phyloP scores from a whole-genome alignment of 2,329 filamentous ascomycete species.

The Colletotrichum coccodes region DNA sequence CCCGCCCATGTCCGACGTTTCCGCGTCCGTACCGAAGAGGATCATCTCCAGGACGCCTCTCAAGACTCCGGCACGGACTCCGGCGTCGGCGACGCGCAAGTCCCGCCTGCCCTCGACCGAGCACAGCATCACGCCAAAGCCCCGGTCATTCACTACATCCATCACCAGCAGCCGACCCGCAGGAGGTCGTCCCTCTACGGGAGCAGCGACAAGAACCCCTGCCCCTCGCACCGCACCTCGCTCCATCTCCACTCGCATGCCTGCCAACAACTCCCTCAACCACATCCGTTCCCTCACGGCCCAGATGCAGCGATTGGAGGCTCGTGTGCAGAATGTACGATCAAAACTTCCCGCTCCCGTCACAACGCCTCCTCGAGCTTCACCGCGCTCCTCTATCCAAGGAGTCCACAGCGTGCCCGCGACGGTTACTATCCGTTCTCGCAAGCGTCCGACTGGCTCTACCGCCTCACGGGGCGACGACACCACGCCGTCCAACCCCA shows the following conservation, averaged over 20 bases:
- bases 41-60: conserved; percentile 42
- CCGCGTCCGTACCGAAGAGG: conserved; percentile 49
- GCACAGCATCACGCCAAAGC: conserved; percentile 61
- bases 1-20: conserved; percentile 90
- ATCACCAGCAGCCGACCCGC: conserved; percentile 45
- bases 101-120: conserved; percentile 34
- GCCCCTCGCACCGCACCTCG: conserved; percentile 64
- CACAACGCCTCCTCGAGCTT: conserved; percentile 80
- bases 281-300: conserved; percentile 95
- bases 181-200: conserved; percentile 51
- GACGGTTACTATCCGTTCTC: conserved; percentile 72
- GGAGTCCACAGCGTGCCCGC: conserved; percentile 59
- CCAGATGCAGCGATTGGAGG: conserved; percentile 96
- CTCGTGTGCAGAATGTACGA: conserved; percentile 88
- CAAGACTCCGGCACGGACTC: conserved; percentile 54
- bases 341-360: conserved; percentile 90
- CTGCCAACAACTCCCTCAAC: conserved; percentile 78
- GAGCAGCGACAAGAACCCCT: conserved; percentile 55
- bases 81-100: conserved; percentile 65
- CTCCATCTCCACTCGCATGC: conserved; percentile 59
- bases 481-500: conserved; percentile 41
- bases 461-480: conserved; percentile 64
- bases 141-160: conserved; percentile 51
- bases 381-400: conserved; percentile 69
- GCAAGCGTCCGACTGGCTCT: conserved; percentile 73